Base-by-base conservation (phyloP, 371 early-diverging fungal genomes). In the Massospora cicadina region DNA sequence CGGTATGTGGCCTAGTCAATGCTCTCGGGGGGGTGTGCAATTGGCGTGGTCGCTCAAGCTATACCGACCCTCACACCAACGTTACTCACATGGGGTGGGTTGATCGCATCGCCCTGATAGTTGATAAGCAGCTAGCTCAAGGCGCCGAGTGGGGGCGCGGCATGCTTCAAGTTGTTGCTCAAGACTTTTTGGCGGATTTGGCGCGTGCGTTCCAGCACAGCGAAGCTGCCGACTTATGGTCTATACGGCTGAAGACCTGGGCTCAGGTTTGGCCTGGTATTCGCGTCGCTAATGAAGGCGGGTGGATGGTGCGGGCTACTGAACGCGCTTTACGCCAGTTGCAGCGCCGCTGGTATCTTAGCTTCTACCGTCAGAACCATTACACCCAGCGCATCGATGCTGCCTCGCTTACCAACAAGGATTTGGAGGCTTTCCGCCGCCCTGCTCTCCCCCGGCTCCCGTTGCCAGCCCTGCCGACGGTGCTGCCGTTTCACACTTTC, bases 401-500 rank as follows among this genome's bases (percentile, higher is more conserved):
- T 31, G 27, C 60, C 43, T 5, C 55, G 60, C 31, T 64, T n/a
- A 27, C 21, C 31, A 54, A 68, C 55, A 54, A 63, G 23, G 66
- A 71, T 31, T 24, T 70, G 0, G 74, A 71, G 56, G 72, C 70
- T 30, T 86, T 81, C 55, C 72, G 70, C 62, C 76, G 88, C 29
- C 88, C 87, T 0, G 58, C 71, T 67, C 70, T 89, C 12, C 87
- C 87, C 0, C 73, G 72, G 1, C 67, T 86, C 64, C 67, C 82
- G 0, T 70, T 80, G 23, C 87, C 87, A 0, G 76, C 81, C 1
- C 85, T 90, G 1, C 90, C 91, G 0, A 91, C 92, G 0, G 91
- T 93, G 1, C 71, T 94, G 26, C 95, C 95, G 0, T 94, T 93
- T 76, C 92, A 91, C 70, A 91, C 93, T 0, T 94, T 94, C 65